A percentile compares a stretch with the other conserved stretches of the same genome.
Conservation (phyloP, 495 filamentous ascomycete genomes). For the Achaetomiella virescens region DNA sequence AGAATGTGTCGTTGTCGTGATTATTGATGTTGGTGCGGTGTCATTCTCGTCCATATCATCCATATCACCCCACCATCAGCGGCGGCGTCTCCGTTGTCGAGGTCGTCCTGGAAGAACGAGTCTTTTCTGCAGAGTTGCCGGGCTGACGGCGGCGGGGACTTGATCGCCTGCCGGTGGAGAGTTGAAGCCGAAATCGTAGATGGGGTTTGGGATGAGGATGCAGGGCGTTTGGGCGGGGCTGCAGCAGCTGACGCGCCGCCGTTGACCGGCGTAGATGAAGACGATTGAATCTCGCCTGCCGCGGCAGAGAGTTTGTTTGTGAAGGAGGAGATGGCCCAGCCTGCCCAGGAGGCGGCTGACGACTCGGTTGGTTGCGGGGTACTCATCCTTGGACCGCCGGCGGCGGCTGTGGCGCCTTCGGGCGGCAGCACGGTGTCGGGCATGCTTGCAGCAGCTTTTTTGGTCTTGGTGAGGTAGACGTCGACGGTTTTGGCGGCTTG, state of each 20-base stretch:
- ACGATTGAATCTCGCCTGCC: constrained; percentile 76
- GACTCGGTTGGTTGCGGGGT: constrained; percentile 57
- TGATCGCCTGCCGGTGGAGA: constrained; percentile 48
- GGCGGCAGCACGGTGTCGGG: constrained; percentile 66
- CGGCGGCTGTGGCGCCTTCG: constrained; percentile 41
- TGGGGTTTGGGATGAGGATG: constrained; percentile 25
- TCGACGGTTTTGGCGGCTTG: constrained; percentile 90
- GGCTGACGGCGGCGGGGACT: constrained; percentile 39
- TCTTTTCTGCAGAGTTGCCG: constrained; percentile 39
- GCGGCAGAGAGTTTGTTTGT: constrained; percentile 85
- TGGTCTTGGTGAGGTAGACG: constrained; percentile 76
- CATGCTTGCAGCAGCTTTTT: constrained; percentile 67
- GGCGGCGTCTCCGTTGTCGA: constrained; percentile 34
- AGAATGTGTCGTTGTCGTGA: constrained; percentile 41
- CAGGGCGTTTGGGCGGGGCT: constrained; percentile 17
- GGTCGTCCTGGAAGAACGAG: constrained; percentile 35
- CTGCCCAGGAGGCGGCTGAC: constrained; percentile 61
- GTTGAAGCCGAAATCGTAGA: constrained; percentile 48
- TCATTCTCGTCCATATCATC: constrained; percentile 47
- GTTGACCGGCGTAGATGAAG: constrained; percentile 18
- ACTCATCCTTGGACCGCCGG: constrained; percentile 57
- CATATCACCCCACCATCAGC: constrained; percentile 66
- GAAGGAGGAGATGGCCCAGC: constrained; percentile 98
- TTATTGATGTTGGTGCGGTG: constrained; percentile 33
- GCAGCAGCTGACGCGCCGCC: constrained; percentile 20